Conservation (phyloP, 2,329 filamentous ascomycete species). For the Hypoxylon sp. region DNA sequence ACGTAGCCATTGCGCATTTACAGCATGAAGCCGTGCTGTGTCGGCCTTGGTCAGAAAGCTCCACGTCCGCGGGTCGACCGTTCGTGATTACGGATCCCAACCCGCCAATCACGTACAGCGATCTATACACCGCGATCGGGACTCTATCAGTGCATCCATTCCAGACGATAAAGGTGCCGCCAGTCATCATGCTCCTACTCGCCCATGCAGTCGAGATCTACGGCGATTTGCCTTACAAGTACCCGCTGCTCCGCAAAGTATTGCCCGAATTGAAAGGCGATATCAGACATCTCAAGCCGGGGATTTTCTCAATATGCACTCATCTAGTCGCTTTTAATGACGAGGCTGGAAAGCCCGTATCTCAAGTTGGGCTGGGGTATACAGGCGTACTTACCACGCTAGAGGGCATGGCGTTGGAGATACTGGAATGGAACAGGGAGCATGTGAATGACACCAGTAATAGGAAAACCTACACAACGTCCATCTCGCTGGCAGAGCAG, state of each 20-base stretch:
- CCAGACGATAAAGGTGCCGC: conserved; percentile 52
- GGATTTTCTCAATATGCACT: conserved; percentile 59
- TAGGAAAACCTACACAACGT: conserved; percentile 57
- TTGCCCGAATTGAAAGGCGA: conserved; percentile 56
- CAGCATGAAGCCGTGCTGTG: conserved; percentile 59
- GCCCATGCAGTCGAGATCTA: conserved; percentile 58
- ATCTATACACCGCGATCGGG: conserved; percentile 56
- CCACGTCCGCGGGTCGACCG: conserved; percentile 57
- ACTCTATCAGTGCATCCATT: conserved; percentile 58
- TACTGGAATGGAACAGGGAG: conserved; percentile 61
- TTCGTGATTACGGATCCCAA: conserved; percentile 62
- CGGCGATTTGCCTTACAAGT: conserved; percentile 51
- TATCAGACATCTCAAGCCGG: conserved; percentile 57
- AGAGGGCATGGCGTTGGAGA: conserved; percentile 59
- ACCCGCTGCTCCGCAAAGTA: conserved; percentile 49
- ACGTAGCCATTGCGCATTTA: conserved; percentile 60
- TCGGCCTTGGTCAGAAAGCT: conserved; percentile 42
- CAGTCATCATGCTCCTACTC: conserved; percentile 56
- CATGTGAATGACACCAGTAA: conserved; percentile 49
- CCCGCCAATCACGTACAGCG: conserved; percentile 57
- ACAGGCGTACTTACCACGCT: conserved; percentile 57
- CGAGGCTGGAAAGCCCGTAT: conserved; percentile 52
- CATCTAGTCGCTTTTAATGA: conserved; percentile 58
- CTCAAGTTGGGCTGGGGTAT: conserved; percentile 59
- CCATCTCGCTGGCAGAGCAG: conserved; percentile 58